Evolutionary conservation across 1,284 basidiomycete genomes (phyloP), one percentile per base, ranked within the genome.

Genomic region (Filobasidium uniguttulatum): DNA sequence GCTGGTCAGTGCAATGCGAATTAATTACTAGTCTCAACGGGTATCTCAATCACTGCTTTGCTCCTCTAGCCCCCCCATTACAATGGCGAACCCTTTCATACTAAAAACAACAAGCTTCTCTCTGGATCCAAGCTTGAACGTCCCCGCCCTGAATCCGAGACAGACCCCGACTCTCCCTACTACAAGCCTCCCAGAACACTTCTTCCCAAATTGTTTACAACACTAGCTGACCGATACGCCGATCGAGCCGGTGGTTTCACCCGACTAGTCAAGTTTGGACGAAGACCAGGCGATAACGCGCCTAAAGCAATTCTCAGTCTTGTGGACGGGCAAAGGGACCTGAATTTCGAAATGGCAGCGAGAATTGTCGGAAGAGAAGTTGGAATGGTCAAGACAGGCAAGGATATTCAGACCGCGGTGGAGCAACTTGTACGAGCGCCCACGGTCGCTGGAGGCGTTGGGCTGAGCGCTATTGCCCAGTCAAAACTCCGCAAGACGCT

Each of bases 201-300:
- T 29, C 70, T 90, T 20, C 78, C 81, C 17, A 91, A 91, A 66
- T 72, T 96, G 20, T 90, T 96, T 64, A 75, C 74, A 9, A 77
- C 79, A 5, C 81, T 96, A 49, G 80, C 88, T 0, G 65, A 79
- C 56, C 82, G 94, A 38, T 99, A 97, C 69, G 76, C 78, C 1
- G 64, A 76, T 19, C 78, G 94, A 5, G 82, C 82, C 4, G 94
- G 94, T 9, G 94, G 94, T 6, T 99, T 97, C 73, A 98, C 94
- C 6, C 81, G 94, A 23, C 82, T 98, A 56, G 82, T 89, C 66
- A 86, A 83, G 63, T 85, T 81, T 58, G 94, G 93, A 34, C 79
- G 83, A 65, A 79, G 93, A 17, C 75, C 73, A 50, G 90, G 91
- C 22, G 94, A 99, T 73, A 86, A 94, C 64, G 94, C 94, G 26